Percentiles rank a stretch among this genome's conserved stretches.
phyloP scores from a whole-genome alignment of 257 asterid species.

The Mentha longifolia region DNA sequence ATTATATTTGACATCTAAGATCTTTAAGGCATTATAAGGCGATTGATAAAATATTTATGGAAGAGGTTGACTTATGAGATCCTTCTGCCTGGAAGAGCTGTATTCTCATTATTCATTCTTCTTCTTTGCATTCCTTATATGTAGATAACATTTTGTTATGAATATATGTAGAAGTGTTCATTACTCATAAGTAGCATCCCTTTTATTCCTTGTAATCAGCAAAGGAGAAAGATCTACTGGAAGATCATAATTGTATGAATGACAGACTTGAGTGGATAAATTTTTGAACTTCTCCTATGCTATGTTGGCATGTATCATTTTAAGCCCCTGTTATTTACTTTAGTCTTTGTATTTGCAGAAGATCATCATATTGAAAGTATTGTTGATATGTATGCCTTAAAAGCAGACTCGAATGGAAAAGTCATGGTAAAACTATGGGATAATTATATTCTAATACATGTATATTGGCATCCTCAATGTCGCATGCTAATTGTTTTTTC shows the following conservation, averaged over 20 bases:
- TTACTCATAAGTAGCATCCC: background rate
- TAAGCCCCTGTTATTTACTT: slow-evolving; percentile 28
- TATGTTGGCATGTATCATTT: slow-evolving; percentile 4
- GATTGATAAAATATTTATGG: background rate
- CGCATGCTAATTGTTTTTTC: slow-evolving; percentile 31
- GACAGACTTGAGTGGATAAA: background rate
- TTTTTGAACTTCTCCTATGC: background rate
- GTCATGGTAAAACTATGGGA: slow-evolving; percentile 56
- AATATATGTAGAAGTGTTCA: background rate
- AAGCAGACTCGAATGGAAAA: slow-evolving; percentile 65
- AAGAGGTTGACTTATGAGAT: background rate
- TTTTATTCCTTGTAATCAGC: background rate
- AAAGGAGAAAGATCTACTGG: background rate
- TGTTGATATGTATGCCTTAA: slow-evolving; percentile 68
- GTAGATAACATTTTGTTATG: background rate
- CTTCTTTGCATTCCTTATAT: slow-evolving; percentile 1
- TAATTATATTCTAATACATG: slow-evolving; percentile 11
- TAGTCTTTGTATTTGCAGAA: slow-evolving; percentile 53
- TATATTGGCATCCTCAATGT: slow-evolving; percentile 31
- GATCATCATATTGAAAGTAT: slow-evolving; percentile 50
- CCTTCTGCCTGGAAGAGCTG: background rate
- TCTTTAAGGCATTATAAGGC: background rate
- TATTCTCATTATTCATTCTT: background rate
- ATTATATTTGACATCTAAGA: background rate
- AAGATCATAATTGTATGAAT: slow-evolving; percentile 6